Conservation (phyloP, 1,139 yeast species). For the Suhomyces ambrosiae region DNA sequence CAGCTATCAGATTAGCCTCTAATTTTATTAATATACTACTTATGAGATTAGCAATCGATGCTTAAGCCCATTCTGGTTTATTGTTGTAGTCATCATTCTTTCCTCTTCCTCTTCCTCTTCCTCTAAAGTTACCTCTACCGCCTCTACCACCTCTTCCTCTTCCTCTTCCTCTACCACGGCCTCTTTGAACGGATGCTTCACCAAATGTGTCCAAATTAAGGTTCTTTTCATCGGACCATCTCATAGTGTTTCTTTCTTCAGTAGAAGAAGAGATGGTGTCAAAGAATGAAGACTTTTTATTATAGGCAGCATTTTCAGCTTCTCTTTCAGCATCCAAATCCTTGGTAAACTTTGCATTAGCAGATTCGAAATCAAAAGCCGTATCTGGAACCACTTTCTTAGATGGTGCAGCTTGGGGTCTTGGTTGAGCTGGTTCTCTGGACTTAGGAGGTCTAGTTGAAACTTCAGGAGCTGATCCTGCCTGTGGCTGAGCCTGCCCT, state of each 20-base stretch:
- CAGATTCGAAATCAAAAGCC: conserved; percentile 58
- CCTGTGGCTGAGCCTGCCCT: conserved; percentile 6
- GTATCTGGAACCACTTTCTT: conserved; percentile 25
- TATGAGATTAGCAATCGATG: conserved; percentile 4
- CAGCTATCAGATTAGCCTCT: too few relatives aligned
- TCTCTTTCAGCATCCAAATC: conserved; percentile 31
- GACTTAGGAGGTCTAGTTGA: conserved; percentile 2
- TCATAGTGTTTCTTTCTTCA: conserved; percentile 42
- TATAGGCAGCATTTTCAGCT: conserved; percentile 21
- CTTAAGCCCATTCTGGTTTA: conserved; percentile 46
- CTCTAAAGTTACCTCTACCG: conserved; percentile 27
- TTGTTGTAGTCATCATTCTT: conserved; percentile 26
- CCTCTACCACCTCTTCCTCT: conserved; percentile 30
- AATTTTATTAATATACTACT: background rate
- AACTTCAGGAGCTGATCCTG: conserved; percentile 9
- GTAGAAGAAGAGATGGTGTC: conserved; percentile 43
- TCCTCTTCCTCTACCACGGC: conserved; percentile 37
- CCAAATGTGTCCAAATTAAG: conserved; percentile 33
- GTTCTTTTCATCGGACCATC: conserved; percentile 64
- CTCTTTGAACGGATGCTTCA: conserved; percentile 29
- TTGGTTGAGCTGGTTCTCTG: conserved; percentile 15
- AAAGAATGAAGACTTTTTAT: conserved; percentile 27
- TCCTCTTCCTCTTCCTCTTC: conserved; percentile 21
- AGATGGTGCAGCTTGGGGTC: conserved; percentile 20
- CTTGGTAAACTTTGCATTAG: conserved; percentile 44